These are phyloP conservation scores for Stevia rebaudiana DNA, from an alignment of 140 eudicot genomes.

Conservation along the genomic window DNA sequence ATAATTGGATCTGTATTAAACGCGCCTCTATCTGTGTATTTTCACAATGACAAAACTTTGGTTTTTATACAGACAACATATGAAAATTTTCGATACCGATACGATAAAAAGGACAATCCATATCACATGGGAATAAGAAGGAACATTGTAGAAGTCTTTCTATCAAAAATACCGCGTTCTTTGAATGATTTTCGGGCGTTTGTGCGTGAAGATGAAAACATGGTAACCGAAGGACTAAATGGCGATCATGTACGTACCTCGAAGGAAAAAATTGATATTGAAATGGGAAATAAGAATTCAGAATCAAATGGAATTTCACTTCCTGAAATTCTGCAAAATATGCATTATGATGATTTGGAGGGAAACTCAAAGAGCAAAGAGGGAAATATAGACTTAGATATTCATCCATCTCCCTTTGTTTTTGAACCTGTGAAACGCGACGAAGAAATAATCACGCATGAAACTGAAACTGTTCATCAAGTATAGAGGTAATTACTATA, in stretches of 20 bases:
- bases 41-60: slow-evolving; percentile 7
- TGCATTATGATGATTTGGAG: slow-evolving; percentile 63
- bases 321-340: slow-evolving; percentile 72
- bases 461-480: slow-evolving; percentile 24
- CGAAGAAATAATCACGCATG: slow-evolving; percentile 29
- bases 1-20: not conserved
- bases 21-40: not conserved
- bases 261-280: slow-evolving; percentile 84
- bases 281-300: slow-evolving; percentile 34
- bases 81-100: slow-evolving; percentile 84
- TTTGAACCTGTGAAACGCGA: slow-evolving; percentile 32
- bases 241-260: slow-evolving; percentile 33
- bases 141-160: slow-evolving; percentile 67
- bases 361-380: slow-evolving; percentile 39
- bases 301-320: slow-evolving; percentile 56
- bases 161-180: slow-evolving; percentile 69
- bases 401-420: slow-evolving; percentile 33
- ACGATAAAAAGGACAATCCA: slow-evolving; percentile 91
- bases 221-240: slow-evolving; percentile 26
- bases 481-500: slow-evolving; percentile 32
- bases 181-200: slow-evolving; percentile 56
- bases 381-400: slow-evolving; percentile 30
- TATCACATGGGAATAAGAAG: slow-evolving; percentile 60
- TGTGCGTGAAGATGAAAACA: slow-evolving; percentile 49
- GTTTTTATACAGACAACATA: slow-evolving; percentile 70